These are phyloP conservation scores for Schizosaccharomyces japonicus DNA, from an alignment of 805 yeast species.

Conservation along the genomic window DNA sequence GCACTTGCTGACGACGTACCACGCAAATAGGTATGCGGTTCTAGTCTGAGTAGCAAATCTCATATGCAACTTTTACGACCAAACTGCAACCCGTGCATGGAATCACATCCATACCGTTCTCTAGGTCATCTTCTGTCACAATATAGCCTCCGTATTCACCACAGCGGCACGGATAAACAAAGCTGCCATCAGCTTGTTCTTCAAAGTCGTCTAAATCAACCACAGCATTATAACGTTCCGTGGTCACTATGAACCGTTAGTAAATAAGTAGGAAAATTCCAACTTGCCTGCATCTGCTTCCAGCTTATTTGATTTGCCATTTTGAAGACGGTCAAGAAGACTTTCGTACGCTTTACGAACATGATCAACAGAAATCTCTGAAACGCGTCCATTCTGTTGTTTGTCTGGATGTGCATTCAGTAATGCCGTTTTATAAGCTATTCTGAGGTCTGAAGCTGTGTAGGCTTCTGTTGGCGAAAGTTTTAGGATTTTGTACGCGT, in stretches of 20 bases:
- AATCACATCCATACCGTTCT: neutral
- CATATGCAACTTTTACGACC: neutral
- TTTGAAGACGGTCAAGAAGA: neutral
- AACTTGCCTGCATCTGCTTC: neutral
- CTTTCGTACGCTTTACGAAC: neutral
- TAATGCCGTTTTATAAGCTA: neutral
- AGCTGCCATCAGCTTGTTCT: neutral
- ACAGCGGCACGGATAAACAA: constrained; percentile 1
- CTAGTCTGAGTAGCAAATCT: neutral
- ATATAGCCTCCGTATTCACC: constrained; percentile 3
- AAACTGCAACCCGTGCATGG: constrained; percentile 3
- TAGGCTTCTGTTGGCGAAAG: too few species aligned
- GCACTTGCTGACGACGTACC: too few species aligned
- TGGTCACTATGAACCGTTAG: neutral
- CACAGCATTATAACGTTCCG: neutral
- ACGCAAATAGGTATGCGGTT: too few species aligned
- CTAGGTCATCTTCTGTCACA: constrained; percentile 3
- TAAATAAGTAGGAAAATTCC: neutral
- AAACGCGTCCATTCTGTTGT: neutral
- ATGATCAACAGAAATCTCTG: neutral
- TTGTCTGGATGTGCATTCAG: neutral
- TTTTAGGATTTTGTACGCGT: too few species aligned
- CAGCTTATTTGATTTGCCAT: neutral
- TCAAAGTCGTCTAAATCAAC: neutral
- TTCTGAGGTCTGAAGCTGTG: too few species aligned